Conservation (phyloP, 805 yeast species). For the Tetrapisispora namnaoensis region DNA sequence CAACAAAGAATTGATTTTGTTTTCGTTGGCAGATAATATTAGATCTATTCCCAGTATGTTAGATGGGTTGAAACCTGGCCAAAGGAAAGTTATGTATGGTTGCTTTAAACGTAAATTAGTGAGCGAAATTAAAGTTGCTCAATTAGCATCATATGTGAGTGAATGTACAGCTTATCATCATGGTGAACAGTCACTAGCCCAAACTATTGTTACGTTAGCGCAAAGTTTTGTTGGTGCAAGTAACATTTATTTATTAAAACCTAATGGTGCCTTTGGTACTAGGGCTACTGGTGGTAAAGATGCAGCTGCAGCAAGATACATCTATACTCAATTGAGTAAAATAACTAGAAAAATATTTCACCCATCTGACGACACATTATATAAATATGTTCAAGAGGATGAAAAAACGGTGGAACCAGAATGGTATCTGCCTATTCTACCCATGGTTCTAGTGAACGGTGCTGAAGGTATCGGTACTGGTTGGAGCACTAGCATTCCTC, state of each 20-base stretch:
- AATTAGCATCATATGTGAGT: constrained; percentile 79
- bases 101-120: constrained; percentile 70
- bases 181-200: constrained; percentile 81
- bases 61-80: constrained; percentile 97
- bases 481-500: constrained; percentile 92
- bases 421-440: constrained; percentile 89
- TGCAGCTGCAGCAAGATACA: constrained; percentile 96
- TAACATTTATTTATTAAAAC: constrained; percentile 72
- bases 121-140: constrained; percentile 79
- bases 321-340: constrained; percentile 72
- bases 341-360: constrained; percentile 71
- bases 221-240: constrained; percentile 92
- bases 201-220: constrained; percentile 87
- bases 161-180: constrained; percentile 92
- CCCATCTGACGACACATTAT: constrained; percentile 68
- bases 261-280: constrained; percentile 94
- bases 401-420: constrained; percentile 91
- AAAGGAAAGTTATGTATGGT: constrained; percentile 84
- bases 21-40: constrained; percentile 92
- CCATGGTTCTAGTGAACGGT: constrained; percentile 92
- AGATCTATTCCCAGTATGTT: constrained; percentile 90
- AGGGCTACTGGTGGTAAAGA: constrained; percentile 97
- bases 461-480: constrained; percentile 99
- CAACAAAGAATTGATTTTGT: constrained; percentile 86
- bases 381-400: constrained; percentile 80